phyloP scores from a whole-genome alignment of 2,329 filamentous ascomycete species.

The Plectosphaerella plurivora region DNA sequence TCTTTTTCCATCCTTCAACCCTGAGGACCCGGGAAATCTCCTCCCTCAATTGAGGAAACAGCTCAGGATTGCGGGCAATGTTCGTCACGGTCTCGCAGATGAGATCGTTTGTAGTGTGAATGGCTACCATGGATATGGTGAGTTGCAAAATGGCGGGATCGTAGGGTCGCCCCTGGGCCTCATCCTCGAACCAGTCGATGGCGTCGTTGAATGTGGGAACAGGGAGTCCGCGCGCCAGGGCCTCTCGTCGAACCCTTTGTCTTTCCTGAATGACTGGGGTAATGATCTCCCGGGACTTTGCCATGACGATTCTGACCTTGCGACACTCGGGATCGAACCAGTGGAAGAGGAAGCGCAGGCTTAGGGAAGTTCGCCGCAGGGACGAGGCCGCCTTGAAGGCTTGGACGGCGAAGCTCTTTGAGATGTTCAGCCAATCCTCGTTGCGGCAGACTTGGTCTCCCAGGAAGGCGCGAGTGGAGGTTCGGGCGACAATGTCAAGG shows the following conservation, averaged over 20 bases:
- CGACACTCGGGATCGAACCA: slow-evolving; percentile 8
- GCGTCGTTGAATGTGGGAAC: slow-evolving; percentile 24
- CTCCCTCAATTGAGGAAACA: slow-evolving; percentile 31
- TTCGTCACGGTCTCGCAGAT: slow-evolving; percentile 32
- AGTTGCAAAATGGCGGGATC: slow-evolving; percentile 65
- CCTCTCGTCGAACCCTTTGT: slow-evolving; percentile 8
- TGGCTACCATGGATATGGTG: slow-evolving; percentile 63
- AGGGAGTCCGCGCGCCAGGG: neutral
- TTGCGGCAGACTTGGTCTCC: slow-evolving; percentile 39
- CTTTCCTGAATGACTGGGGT: slow-evolving; percentile 20
- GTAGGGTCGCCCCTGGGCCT: slow-evolving; percentile 53
- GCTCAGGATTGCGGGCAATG: slow-evolving; percentile 31
- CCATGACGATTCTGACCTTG: slow-evolving; percentile 29
- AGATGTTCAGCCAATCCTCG: slow-evolving; percentile 39
- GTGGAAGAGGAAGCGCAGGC: neutral
- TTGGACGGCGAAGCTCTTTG: slow-evolving; percentile 21
- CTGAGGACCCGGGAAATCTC: slow-evolving; percentile 31
- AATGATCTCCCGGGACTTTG: slow-evolving; percentile 29
- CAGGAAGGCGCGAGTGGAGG: slow-evolving; percentile 45
- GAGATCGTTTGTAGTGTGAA: slow-evolving; percentile 35
- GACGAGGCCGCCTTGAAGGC: slow-evolving; percentile 3
- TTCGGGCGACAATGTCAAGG: slow-evolving; percentile 34
- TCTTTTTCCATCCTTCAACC: slow-evolving; percentile 29
- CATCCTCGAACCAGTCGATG: slow-evolving; percentile 38
- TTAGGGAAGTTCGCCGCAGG: neutral